A percentile compares a stretch with the other conserved stretches of the same genome.
phyloP scores from a whole-genome alignment of 1,139 yeast genomes.

The Arxiozyma bovina region DNA sequence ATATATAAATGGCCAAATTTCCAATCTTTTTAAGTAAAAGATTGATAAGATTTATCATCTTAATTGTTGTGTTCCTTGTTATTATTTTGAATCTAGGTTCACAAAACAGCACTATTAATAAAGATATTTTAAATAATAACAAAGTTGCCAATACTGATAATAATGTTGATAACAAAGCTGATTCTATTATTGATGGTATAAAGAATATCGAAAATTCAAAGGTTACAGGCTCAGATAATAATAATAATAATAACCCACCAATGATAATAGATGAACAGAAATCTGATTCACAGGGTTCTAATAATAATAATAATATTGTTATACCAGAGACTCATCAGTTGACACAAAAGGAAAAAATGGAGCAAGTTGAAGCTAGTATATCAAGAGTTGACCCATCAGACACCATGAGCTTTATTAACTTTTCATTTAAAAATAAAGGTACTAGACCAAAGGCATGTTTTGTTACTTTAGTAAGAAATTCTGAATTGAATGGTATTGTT shows the following conservation, averaged over 20 bases:
- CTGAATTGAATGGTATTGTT: conserved; percentile 48
- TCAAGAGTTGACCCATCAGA: conserved; percentile 1
- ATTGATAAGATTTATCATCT: conserved; percentile 10
- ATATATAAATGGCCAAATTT: conserved; percentile 5
- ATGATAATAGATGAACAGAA: conserved; percentile 2
- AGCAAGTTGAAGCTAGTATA: not conserved
- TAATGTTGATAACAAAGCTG: not conserved
- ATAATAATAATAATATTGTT: not conserved
- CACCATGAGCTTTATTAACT: conserved; percentile 9
- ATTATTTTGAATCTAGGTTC: conserved; percentile 7
- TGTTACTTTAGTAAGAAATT: conserved; percentile 61
- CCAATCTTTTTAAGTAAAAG: conserved; percentile 14
- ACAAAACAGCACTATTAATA: conserved; percentile 1
- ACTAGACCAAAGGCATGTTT: conserved; percentile 51
- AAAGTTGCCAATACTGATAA: no score
- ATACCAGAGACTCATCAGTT: not conserved
- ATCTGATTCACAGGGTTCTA: not conserved
- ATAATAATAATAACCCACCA: not conserved
- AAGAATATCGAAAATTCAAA: conserved; percentile 4
- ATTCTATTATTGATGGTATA: not conserved
- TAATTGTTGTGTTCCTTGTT: conserved; percentile 5
- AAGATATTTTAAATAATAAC: not conserved
- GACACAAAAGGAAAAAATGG: not conserved
- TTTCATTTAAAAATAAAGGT: conserved; percentile 12
- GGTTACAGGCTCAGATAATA: conserved; percentile 4